Base-by-base conservation (phyloP, 2,329 filamentous ascomycete genomes). In the Neoascochyta sp. region DNA sequence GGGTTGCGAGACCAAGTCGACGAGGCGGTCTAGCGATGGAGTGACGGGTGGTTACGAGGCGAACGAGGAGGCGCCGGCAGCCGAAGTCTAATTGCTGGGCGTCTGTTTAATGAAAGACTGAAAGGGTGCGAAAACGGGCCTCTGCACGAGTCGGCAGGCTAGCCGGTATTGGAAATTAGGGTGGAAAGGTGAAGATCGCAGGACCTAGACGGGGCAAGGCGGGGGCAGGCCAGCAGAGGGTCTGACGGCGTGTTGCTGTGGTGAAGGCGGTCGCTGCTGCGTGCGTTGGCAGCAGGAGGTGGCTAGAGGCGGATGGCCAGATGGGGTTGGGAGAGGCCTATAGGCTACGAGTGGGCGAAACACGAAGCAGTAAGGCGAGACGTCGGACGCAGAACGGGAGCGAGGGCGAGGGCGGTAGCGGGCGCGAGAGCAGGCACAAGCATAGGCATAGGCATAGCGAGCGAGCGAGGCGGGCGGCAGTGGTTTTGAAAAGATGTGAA, bases 271-370 rank as follows among this genome's bases (percentile, higher is more conserved):
- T 57, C 53, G 54, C 47, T 41, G 52, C 48, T 50, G 43, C 47
- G 57, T 62, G 56, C 50, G 57, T 46, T 62, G 57, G 57, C 57
- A 57, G 36, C 29, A n/a, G n/a, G n/a, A n/a, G n/a, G n/a, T n/a
- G n/a, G n/a, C n/a, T n/a, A n/a, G 31, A 48, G 32, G 35, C 34
- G 33, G 37, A 36, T 39, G 38, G 33, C 28, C 34, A 35, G 42
- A 42, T 32, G 27, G 32, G 29, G 37, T 39, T 46, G 38, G 33
- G 31, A 43, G 37, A 45, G 36, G 33, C 39, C 41, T 34, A 28
- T 18, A 14, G 36, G 22, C n/a, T n/a, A n/a, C 24, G 34, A 39
- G 31, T 39, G 36, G 39, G 45, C 39, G 31, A 43, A 36, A 41
- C 36, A 43, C 33, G 22, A n/a, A n/a, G n/a, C n/a, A n/a, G n/a